Conservation (phyloP, 2,329 filamentous ascomycete genomes). For the Colletotrichum cereale region DNA sequence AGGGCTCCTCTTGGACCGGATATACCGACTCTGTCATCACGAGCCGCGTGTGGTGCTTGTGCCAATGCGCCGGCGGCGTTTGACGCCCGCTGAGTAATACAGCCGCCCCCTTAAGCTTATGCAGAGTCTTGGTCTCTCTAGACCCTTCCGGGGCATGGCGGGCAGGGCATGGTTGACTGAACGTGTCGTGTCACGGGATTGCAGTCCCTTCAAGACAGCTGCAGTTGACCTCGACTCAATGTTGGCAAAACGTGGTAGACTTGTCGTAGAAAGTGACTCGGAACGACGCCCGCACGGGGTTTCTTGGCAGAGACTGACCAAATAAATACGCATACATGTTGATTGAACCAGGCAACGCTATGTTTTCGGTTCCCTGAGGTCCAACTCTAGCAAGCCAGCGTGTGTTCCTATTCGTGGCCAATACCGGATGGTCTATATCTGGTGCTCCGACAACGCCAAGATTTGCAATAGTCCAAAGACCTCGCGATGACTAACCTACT, state of each 20-base stretch:
- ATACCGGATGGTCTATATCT: neutral
- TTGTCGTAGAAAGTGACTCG: neutral
- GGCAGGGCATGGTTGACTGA: too few relatives aligned
- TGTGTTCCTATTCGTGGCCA: neutral
- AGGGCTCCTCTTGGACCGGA: neutral
- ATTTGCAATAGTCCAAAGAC: neutral
- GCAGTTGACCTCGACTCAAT: neutral
- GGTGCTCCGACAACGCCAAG: neutral
- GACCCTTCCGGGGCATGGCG: neutral
- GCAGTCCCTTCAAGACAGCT: neutral
- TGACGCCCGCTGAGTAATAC: neutral
- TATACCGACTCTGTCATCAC: neutral
- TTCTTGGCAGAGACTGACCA: too few relatives aligned
- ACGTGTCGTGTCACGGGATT: too few relatives aligned
- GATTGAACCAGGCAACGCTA: too few relatives aligned
- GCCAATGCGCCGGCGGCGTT: neutral
- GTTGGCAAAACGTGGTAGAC: neutral
- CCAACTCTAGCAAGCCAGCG: neutral
- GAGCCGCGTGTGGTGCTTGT: neutral
- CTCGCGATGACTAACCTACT: neutral
- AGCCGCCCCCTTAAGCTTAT: neutral
- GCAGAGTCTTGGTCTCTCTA: neutral
- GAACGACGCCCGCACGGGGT: neutral
- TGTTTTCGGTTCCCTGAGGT: neutral
- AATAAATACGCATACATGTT: neutral